These are phyloP conservation scores for Boletus bicolor DNA, from an alignment of 768 basidiomycete genomes.

Conservation along the genomic window DNA sequence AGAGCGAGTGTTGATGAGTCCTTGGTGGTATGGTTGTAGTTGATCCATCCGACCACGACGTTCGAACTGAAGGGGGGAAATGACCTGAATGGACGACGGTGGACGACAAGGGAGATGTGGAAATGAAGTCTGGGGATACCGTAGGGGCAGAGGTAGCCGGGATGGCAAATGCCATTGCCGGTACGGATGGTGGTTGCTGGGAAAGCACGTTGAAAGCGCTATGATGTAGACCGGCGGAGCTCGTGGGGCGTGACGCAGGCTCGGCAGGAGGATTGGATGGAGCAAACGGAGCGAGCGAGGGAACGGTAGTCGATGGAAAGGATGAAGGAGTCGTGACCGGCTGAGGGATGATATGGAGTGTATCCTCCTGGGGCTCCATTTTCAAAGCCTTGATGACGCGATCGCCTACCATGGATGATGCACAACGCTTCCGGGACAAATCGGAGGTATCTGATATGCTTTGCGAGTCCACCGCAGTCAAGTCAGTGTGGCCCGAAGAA, in stretches of 20 bases:
- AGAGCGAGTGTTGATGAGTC: slow-evolving; percentile 33
- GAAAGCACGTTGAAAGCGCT: slow-evolving; percentile 24
- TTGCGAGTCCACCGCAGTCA: slow-evolving; percentile 21
- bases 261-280: slow-evolving; percentile 28
- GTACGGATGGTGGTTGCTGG: slow-evolving; percentile 16
- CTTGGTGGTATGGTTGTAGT: slow-evolving; percentile 26
- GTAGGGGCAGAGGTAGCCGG: slow-evolving; percentile 19
- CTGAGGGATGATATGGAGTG: slow-evolving; percentile 26
- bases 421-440: slow-evolving; percentile 50
- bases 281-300: slow-evolving; percentile 28
- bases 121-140: slow-evolving; percentile 22
- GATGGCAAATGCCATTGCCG: slow-evolving; percentile 20
- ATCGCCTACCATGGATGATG: slow-evolving; percentile 44
- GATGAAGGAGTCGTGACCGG: slow-evolving; percentile 16
- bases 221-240: slow-evolving; percentile 28
- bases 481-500: slow-evolving; percentile 14
- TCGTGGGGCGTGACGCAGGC: slow-evolving; percentile 32
- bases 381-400: slow-evolving; percentile 47
- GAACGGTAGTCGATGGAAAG: slow-evolving; percentile 25
- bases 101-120: slow-evolving; percentile 21
- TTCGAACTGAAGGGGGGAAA: slow-evolving; percentile 26
- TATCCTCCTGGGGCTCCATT: slow-evolving; percentile 47
- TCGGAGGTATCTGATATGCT: slow-evolving; percentile 35
- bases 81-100: slow-evolving; percentile 21
- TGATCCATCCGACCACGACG: slow-evolving; percentile 31